Evolutionary conservation across 2,329 filamentous ascomycete species (phyloP).

Genomic region (Furcasterigmium sp.): DNA sequence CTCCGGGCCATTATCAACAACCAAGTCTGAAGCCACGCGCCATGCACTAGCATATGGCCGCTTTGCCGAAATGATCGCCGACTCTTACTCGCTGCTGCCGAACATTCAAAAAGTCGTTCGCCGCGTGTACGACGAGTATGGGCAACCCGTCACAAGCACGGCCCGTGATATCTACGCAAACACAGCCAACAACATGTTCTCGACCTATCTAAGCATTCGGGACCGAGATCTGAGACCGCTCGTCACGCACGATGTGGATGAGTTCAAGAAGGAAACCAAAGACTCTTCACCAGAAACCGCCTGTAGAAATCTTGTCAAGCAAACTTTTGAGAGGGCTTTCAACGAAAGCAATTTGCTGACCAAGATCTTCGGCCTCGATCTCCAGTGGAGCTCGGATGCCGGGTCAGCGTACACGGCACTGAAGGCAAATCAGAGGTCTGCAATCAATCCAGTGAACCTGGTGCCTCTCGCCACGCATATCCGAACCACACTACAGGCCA

Average conservation of each 20-base stretch:
- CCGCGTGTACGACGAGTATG: constrained; percentile 46
- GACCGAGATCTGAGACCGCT: constrained; percentile 49
- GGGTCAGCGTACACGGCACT: constrained; percentile 47
- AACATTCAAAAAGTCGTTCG: constrained; percentile 49
- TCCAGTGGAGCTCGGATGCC: constrained; percentile 42
- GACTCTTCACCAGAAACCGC: constrained; percentile 47
- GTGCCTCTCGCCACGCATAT: constrained; percentile 43
- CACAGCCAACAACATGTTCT: constrained; percentile 49
- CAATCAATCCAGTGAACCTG: constrained; percentile 51
- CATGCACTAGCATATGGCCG: constrained; percentile 56
- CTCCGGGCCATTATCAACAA: constrained; percentile 45
- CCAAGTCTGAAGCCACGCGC: constrained; percentile 53
- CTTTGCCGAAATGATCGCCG: constrained; percentile 52
- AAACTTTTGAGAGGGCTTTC: constrained; percentile 53
- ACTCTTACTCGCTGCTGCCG: constrained; percentile 49
- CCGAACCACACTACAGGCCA: constrained; percentile 41
- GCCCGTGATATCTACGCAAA: constrained; percentile 48
- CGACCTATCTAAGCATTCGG: constrained; percentile 45
- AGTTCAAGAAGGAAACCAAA: constrained; percentile 48
- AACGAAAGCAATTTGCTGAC: constrained; percentile 48
- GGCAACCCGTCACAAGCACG: constrained; percentile 36
- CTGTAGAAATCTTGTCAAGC: constrained; percentile 53
- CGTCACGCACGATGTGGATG: constrained; percentile 47
- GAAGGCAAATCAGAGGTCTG: constrained; percentile 42
- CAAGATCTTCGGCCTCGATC: constrained; percentile 51